Evolutionary conservation across 345 rosid species (phyloP).

Genomic region (Schrenkiella parvula): DNA sequence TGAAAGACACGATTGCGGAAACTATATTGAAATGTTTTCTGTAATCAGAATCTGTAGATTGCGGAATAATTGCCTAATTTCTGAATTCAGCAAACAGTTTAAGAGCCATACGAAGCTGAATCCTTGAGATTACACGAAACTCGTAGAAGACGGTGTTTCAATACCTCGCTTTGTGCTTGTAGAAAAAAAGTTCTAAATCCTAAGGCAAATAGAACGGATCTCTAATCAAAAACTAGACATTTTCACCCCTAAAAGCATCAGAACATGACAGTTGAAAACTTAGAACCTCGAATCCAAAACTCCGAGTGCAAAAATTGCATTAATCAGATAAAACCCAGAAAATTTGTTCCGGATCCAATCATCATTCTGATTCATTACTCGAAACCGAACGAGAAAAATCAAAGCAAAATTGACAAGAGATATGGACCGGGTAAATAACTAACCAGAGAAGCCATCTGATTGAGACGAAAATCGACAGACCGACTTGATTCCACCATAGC

Average conservation of each 20-base stretch:
- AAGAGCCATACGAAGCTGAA: no score
- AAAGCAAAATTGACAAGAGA: background rate
- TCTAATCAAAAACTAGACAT: background rate
- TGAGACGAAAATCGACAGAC: constrained; percentile 8
- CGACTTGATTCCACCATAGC: constrained; percentile 24
- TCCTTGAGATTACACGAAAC: no score
- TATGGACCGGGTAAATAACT: background rate
- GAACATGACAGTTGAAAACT: background rate
- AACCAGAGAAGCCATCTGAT: constrained; percentile 36
- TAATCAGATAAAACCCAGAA: background rate
- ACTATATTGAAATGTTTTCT: background rate
- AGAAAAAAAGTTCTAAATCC: background rate
- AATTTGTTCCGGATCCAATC: background rate
- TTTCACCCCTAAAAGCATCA: background rate
- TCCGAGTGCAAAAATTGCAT: background rate
- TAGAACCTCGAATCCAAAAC: background rate
- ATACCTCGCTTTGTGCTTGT: background rate
- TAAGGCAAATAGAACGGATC: background rate
- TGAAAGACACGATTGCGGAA: background rate
- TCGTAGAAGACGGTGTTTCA: no score
- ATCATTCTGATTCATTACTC: background rate
- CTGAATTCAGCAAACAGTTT: background rate
- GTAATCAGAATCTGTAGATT: background rate
- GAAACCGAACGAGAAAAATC: background rate
- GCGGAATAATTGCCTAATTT: background rate